Percentiles rank a stretch among this genome's conserved stretches.
Conservation (phyloP, 495 filamentous ascomycete genomes). For the Talaromyces wortmannii region DNA sequence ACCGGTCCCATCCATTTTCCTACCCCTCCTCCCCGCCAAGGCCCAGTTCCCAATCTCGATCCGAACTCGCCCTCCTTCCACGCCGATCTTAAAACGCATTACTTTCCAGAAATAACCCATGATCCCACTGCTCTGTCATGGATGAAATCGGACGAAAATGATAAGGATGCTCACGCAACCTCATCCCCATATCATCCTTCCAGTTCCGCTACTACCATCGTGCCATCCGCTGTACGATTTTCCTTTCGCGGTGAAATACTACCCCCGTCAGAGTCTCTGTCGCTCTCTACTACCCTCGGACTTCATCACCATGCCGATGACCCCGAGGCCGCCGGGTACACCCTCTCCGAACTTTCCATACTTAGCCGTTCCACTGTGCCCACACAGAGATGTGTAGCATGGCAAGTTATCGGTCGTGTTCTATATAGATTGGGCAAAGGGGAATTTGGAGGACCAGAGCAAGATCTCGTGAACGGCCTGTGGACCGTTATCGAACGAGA, state of each 20-base stretch:
- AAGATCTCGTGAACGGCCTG: slow-evolving; percentile 53
- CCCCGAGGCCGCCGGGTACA: slow-evolving; percentile 91
- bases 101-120: slow-evolving; percentile 79
- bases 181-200: slow-evolving; percentile 71
- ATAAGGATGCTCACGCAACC: slow-evolving; percentile 37
- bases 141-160: slow-evolving; percentile 60
- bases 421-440: slow-evolving; percentile 75
- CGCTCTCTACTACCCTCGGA: slow-evolving; percentile 66
- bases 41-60: slow-evolving; percentile 62
- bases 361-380: slow-evolving; percentile 77
- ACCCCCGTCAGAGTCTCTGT: slow-evolving; percentile 62
- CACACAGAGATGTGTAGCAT: slow-evolving; percentile 83
- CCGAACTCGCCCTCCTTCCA: slow-evolving; percentile 79
- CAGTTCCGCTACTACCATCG: slow-evolving; percentile 52
- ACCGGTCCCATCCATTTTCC: slow-evolving; percentile 55
- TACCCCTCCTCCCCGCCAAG: slow-evolving; percentile 37
- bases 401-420: slow-evolving; percentile 81
- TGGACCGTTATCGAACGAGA: slow-evolving; percentile 76
- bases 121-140: slow-evolving; percentile 84
- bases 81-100: slow-evolving; percentile 74
- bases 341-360: slow-evolving; percentile 78
- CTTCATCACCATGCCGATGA: slow-evolving; percentile 93
- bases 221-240: slow-evolving; percentile 78
- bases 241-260: slow-evolving; percentile 75
- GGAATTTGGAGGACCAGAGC: slow-evolving; percentile 62